phyloP scores from a whole-genome alignment of 768 basidiomycete genomes.

The Fomitopsis pulvina region DNA sequence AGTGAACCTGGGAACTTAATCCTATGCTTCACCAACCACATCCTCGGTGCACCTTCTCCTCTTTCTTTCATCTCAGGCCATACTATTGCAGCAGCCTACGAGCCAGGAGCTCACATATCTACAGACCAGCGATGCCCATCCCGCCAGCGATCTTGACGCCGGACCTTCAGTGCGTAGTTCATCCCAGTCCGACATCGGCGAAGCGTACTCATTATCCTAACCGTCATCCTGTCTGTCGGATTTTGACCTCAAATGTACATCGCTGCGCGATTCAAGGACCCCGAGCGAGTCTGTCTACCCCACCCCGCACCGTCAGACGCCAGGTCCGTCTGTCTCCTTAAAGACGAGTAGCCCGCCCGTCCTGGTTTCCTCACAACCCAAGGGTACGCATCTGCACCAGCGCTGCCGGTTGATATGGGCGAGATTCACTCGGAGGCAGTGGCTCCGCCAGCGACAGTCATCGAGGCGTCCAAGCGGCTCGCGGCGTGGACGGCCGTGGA shows the following conservation, averaged over 20 bases:
- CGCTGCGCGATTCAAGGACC: constrained; percentile 7
- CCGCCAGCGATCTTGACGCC: constrained; percentile 20
- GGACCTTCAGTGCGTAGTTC: constrained; percentile 19
- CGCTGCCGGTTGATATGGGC: neutral
- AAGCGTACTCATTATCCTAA: neutral
- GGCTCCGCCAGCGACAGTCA: constrained; percentile 29
- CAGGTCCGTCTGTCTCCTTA: constrained; percentile 7
- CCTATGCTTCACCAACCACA: constrained; percentile 11
- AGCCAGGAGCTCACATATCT: neutral
- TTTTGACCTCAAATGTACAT: constrained; percentile 4
- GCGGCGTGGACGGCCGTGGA: constrained; percentile 96
- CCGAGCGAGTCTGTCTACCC: constrained; percentile 17
- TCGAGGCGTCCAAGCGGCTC: constrained; percentile 83
- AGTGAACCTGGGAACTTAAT: constrained; percentile 3
- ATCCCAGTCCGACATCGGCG: neutral
- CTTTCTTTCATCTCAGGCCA: neutral
- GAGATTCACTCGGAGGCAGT: constrained; percentile 3
- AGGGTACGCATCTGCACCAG: constrained; percentile 6
- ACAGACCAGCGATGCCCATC: constrained; percentile 16
- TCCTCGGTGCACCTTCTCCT: neutral
- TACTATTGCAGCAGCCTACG: neutral
- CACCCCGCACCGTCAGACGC: constrained; percentile 14
- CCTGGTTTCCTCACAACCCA: neutral
- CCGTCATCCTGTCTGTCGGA: neutral
- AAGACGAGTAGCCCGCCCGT: constrained; percentile 3